Evolutionary conservation across 108 stramenopile genomes (phyloP).

Genomic region (Mediolabrus comicus): DNA sequence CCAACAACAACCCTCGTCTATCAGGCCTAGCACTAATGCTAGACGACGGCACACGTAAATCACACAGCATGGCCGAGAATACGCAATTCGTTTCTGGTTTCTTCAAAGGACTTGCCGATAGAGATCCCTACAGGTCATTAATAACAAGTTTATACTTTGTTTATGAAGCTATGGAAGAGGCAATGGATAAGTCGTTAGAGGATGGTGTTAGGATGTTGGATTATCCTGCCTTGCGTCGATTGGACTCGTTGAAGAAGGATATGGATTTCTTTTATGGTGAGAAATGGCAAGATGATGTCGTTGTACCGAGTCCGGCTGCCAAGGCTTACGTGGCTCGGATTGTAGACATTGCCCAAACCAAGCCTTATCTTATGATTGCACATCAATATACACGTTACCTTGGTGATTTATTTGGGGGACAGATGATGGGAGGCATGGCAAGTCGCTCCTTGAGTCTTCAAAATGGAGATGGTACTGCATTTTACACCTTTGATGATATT

Average conservation of each 20-base stretch:
- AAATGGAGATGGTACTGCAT: conserved; percentile 48
- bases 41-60: conserved; percentile 66
- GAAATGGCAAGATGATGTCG: conserved; percentile 32
- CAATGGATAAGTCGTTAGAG: conserved; percentile 30
- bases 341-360: conserved; percentile 31
- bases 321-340: conserved; percentile 51
- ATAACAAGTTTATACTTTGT: conserved; percentile 60
- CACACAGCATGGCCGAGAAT: conserved; percentile 63
- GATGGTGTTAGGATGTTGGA: conserved; percentile 25
- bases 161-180: conserved; percentile 59
- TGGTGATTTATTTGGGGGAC: conserved; percentile 70
- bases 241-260: conserved; percentile 43
- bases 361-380: conserved; percentile 52
- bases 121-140: conserved; percentile 39
- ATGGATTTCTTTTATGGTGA: conserved; percentile 67
- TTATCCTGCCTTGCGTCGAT: conserved; percentile 46
- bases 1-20: conserved; percentile 49
- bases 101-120: conserved; percentile 59
- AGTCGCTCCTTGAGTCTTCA: conserved; percentile 28
- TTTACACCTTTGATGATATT: conserved; percentile 58
- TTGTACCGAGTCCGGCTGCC: conserved; percentile 43
- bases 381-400: conserved; percentile 69
- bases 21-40: conserved; percentile 45
- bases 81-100: conserved; percentile 66
- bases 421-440: conserved; percentile 76